Evolutionary conservation across 306 rosid species (phyloP).

Genomic region (Glycine soja): DNA sequence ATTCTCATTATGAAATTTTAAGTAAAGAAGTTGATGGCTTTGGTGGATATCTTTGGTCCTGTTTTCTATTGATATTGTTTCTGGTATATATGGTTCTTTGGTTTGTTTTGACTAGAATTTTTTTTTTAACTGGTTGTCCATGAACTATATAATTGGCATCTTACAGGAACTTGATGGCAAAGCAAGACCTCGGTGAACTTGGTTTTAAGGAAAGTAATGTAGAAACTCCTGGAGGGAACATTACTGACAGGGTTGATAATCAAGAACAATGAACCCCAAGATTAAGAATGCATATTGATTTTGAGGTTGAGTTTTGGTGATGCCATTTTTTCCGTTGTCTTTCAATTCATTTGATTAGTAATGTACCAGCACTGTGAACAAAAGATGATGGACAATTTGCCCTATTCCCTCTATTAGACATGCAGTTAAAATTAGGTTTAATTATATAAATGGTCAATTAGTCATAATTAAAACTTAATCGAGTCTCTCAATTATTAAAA

Average conservation of each 20-base stretch:
- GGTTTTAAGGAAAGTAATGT: constrained; percentile 65
- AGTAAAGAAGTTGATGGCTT: neutral
- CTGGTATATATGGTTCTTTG: constrained; percentile 16
- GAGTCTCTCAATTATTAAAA: no score
- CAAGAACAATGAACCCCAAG: constrained; percentile 28
- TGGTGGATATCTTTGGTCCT: constrained; percentile 10
- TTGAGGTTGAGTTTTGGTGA: constrained; percentile 38
- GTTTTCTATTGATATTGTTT: neutral
- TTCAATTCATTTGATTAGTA: no score
- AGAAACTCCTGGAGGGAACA: constrained; percentile 49
- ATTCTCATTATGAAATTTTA: constrained; percentile 10
- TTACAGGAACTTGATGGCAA: constrained; percentile 97
- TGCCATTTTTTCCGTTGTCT: constrained; percentile 16
- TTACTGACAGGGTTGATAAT: constrained; percentile 51
- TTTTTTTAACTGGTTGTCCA: constrained; percentile 17
- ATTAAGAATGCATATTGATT: constrained; percentile 13
- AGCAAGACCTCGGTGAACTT: constrained; percentile 92
- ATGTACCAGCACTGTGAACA: no score
- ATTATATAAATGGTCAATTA: no score
- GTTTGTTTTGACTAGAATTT: neutral
- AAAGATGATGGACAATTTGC: constrained; percentile 5
- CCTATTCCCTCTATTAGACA: neutral
- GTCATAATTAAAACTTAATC: no score
- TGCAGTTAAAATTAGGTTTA: neutral
- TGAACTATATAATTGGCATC: constrained; percentile 42